Percentiles rank a stretch among this genome's conserved stretches.
Evolutionary conservation across 116 monocot species (phyloP).

Genomic region (Iris pallida): DNA sequence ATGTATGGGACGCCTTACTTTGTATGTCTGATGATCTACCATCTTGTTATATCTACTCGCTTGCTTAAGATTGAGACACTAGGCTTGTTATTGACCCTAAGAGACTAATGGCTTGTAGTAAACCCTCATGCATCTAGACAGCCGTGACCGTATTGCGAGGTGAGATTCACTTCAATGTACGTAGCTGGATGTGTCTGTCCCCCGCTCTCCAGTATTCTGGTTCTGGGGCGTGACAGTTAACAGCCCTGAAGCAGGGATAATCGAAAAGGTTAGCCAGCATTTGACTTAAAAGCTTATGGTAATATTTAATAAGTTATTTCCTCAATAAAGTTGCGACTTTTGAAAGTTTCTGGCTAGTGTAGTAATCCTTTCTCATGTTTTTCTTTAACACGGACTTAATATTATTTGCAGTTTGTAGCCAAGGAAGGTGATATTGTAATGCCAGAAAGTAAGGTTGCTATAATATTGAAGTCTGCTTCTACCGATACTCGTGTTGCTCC

Average conservation of each 20-base stretch:
- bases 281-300: not conserved
- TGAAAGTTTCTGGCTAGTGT: not conserved
- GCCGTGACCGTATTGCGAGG: too few species aligned
- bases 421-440: conserved; percentile 73
- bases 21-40: too few species aligned
- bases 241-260: conserved; percentile 84
- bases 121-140: too few species aligned
- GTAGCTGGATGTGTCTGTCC: too few species aligned
- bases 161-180: too few species aligned
- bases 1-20: too few species aligned
- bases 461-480: conserved; percentile 53
- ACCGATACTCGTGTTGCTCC: conserved; percentile 59
- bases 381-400: not conserved
- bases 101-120: too few species aligned
- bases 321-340: not conserved
- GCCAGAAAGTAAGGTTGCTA: conserved; percentile 64
- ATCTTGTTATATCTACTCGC: too few species aligned
- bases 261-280: conserved; percentile 58
- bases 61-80: too few species aligned
- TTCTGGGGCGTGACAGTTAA: too few species aligned
- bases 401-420: conserved; percentile 41
- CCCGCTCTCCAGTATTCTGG: too few species aligned
- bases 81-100: too few species aligned
- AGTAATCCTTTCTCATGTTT: not conserved
- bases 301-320: not conserved